phyloP scores from a whole-genome alignment of 352 stramenopile genomes.

The Globisporangium rhizosaccharum region DNA sequence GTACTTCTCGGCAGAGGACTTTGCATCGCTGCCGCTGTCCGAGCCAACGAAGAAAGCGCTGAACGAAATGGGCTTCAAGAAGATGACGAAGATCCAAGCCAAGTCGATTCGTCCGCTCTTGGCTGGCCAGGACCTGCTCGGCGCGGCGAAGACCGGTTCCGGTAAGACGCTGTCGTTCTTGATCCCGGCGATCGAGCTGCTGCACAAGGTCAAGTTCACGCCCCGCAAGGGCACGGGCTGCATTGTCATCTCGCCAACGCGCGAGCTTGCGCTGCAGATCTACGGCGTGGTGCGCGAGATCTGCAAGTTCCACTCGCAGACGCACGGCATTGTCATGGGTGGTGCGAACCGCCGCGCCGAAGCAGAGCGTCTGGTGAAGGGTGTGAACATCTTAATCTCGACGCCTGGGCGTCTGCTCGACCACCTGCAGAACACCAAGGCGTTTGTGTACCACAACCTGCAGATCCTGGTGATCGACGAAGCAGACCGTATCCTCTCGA shows the following conservation, averaged over 20 bases:
- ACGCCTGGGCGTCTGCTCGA: constrained; percentile 97
- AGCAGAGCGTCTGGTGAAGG: constrained; percentile 91
- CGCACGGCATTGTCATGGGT: constrained; percentile 97
- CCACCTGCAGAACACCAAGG: constrained; percentile 98
- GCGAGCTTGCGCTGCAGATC: constrained; percentile 88
- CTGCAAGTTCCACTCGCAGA: constrained; percentile 93
- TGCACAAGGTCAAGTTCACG: constrained; percentile 96
- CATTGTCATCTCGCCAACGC: constrained; percentile 14
- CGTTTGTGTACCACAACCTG: constrained; percentile 95
- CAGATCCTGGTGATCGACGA: constrained; percentile 98
- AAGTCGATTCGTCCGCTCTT: constrained; percentile 96
- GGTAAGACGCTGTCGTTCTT: constrained; percentile 99
- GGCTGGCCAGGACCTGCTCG: constrained; percentile 95
- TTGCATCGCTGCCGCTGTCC: constrained; percentile 89
- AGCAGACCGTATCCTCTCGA: constrained; percentile 97
- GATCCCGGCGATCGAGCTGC: constrained; percentile 95
- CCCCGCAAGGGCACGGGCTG: constrained; percentile 95
- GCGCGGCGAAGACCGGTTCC: constrained; percentile 95
- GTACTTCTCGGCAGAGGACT: constrained; percentile 88
- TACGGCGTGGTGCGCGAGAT: constrained; percentile 97
- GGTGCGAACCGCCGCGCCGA: constrained; percentile 96
- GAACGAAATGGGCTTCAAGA: constrained; percentile 88
- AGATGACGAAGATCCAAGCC: constrained; percentile 97
- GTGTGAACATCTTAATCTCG: constrained; percentile 97
- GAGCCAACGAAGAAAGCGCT: constrained; percentile 88